Conservation (phyloP, 352 stramenopile genomes). For the Phytophthora niederhauseri region DNA sequence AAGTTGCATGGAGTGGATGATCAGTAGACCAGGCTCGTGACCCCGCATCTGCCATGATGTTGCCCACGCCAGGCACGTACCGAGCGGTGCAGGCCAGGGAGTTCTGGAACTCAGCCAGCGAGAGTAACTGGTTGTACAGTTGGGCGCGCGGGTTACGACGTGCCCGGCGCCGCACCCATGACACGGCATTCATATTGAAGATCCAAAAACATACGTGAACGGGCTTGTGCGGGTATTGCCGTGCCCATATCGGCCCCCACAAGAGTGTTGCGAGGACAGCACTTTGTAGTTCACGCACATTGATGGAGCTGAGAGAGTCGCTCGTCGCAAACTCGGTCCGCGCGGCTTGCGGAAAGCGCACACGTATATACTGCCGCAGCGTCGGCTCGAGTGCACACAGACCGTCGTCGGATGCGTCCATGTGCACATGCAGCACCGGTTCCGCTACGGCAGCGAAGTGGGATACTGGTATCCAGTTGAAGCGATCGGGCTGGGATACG, state of each 20-base stretch:
- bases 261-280: background rate
- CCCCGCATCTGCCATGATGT: conserved; percentile 13
- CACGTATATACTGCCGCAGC: background rate
- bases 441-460: background rate
- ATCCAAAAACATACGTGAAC: conserved; percentile 1
- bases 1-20: conserved; percentile 6
- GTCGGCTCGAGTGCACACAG: background rate
- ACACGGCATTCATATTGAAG: conserved; percentile 1
- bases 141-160: background rate
- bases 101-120: conserved; percentile 17
- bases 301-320: conserved; percentile 1
- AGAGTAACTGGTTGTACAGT: conserved; percentile 7
- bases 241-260: background rate
- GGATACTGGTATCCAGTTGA: background rate
- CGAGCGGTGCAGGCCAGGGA: conserved; percentile 4
- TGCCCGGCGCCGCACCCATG: background rate
- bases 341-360: background rate
- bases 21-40: conserved; percentile 16
- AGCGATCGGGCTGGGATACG: background rate
- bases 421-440: background rate
- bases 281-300: background rate
- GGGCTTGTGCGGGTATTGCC: background rate
- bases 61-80: conserved; percentile 15
- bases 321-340: background rate
- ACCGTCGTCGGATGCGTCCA: background rate